Conservation (phyloP, 2,329 filamentous ascomycete species). For the Clonostachys rosea region DNA sequence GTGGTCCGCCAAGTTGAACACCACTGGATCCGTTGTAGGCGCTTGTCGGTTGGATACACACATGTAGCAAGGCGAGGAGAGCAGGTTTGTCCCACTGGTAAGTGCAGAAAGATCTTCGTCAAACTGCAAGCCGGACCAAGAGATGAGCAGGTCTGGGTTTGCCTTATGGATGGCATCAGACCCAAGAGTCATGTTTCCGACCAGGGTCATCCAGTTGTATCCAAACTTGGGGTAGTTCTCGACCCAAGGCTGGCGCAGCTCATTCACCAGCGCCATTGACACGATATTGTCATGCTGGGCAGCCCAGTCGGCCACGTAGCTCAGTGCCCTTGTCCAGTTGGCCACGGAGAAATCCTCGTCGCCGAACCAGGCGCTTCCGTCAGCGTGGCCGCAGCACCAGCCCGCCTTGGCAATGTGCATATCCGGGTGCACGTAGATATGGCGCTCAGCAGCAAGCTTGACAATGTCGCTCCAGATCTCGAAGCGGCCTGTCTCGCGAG, state of each 20-base stretch:
- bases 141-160: conserved; percentile 47
- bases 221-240: conserved; percentile 17
- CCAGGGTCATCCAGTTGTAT: conserved; percentile 52
- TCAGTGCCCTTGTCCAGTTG: conserved; percentile 50
- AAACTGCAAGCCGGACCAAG: conserved; percentile 50
- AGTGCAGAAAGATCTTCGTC: conserved; percentile 23
- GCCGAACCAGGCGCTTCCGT: conserved; percentile 51
- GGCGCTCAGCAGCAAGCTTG: conserved; percentile 11
- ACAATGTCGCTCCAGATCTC: conserved; percentile 9
- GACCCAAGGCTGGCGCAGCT: conserved; percentile 8
- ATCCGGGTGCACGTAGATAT: conserved; percentile 32
- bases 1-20: conserved; percentile 38
- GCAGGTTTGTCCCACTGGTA: conserved; percentile 7
- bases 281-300: conserved; percentile 19
- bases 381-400: conserved; percentile 40
- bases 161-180: conserved; percentile 40
- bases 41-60: conserved; percentile 8
- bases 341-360: conserved; percentile 46
- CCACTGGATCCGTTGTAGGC: conserved; percentile 19
- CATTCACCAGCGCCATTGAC: conserved; percentile 10
- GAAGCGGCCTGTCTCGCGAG: conserved; percentile 7
- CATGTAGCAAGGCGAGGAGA: conserved; percentile 9
- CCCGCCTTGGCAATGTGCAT: conserved; percentile 32
- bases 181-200: conserved; percentile 40
- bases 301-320: conserved; percentile 42